A percentile compares a stretch with the other conserved stretches of the same genome.
These are phyloP conservation scores for Chlorencoelia australis DNA, from an alignment of 2,329 filamentous ascomycete genomes.

Conservation along the genomic window DNA sequence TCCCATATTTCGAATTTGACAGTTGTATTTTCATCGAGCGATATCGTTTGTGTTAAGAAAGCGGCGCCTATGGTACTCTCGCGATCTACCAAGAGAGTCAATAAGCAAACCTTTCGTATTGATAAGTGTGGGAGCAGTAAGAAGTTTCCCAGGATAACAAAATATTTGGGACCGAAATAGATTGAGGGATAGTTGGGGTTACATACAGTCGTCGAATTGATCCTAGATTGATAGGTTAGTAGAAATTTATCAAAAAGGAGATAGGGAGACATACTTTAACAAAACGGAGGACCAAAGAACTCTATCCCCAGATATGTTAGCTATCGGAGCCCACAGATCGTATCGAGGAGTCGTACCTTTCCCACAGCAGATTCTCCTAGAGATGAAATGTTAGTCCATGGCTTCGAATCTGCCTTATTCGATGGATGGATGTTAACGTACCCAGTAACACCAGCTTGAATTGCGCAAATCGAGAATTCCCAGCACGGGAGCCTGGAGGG, in stretches of 20 bases:
- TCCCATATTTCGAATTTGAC: conserved; percentile 99
- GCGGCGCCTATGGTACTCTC: conserved; percentile 54
- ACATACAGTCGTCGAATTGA: conserved; percentile 74
- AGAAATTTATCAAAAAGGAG: neutral
- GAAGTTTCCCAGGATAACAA: no score
- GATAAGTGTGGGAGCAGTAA: no score
- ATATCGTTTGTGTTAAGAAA: conserved; percentile 97
- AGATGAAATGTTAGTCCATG: conserved; percentile 32
- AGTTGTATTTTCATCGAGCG: conserved; percentile 93
- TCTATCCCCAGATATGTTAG: no score
- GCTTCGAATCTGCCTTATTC: no score
- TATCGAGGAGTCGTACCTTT: conserved; percentile 70
- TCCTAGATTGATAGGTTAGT: conserved; percentile 46
- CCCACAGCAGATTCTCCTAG: conserved; percentile 95
- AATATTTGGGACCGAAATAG: no score
- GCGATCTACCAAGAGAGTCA: conserved; percentile 8
- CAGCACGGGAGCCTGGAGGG: conserved; percentile 49
- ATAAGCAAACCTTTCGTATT: no score
- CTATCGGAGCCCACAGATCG: no score
- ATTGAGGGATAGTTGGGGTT: no score
- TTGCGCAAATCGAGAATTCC: conserved; percentile 87
- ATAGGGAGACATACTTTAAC: conserved; percentile 65
- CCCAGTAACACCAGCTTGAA: conserved; percentile 97
- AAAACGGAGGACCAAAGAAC: conserved; percentile 93
- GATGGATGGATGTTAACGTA: no score